Evolutionary conservation across 768 basidiomycete genomes (phyloP).

Genomic region (Leccinum ochraceum): DNA sequence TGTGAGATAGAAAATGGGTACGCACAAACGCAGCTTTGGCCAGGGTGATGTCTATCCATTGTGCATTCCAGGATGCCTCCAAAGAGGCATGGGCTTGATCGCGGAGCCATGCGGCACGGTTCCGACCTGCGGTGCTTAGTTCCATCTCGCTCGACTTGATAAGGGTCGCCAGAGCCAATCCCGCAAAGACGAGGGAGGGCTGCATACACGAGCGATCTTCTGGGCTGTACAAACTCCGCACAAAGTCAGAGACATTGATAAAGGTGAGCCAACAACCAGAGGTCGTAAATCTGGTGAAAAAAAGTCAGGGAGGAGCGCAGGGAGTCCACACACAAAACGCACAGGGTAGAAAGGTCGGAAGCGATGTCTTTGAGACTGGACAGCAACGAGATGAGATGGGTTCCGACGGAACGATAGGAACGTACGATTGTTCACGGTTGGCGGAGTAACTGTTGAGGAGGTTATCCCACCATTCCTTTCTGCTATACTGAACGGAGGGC

Average conservation of each 20-base stretch:
- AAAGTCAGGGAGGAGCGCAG: constrained; percentile 8
- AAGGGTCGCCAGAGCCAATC: constrained; percentile 68
- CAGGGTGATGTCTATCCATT: constrained; percentile 60
- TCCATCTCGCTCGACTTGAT: constrained; percentile 74
- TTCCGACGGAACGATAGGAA: not conserved
- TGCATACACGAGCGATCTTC: constrained; percentile 60
- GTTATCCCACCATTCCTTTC: constrained; percentile 49
- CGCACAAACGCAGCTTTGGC: constrained; percentile 74
- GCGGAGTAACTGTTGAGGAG: constrained; percentile 44
- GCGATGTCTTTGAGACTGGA: constrained; percentile 50
- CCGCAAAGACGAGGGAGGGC: constrained; percentile 68
- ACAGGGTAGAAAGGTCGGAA: constrained; percentile 56
- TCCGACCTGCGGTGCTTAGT: constrained; percentile 51
- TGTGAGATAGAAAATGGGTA: constrained; percentile 3
- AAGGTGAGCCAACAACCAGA: constrained; percentile 71
- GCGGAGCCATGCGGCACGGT: constrained; percentile 57
- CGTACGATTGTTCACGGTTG: constrained; percentile 46
- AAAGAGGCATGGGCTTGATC: constrained; percentile 57
- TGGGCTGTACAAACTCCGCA: constrained; percentile 51
- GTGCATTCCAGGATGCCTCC: constrained; percentile 48
- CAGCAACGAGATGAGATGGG: constrained; percentile 4
- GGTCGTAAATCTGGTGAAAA: constrained; percentile 54
- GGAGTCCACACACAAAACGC: constrained; percentile 20
- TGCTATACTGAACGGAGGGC: constrained; percentile 34
- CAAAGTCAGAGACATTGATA: constrained; percentile 57